Base-by-base conservation (phyloP, 1,284 basidiomycete genomes). In the Tetrapyrgos nigripes region DNA sequence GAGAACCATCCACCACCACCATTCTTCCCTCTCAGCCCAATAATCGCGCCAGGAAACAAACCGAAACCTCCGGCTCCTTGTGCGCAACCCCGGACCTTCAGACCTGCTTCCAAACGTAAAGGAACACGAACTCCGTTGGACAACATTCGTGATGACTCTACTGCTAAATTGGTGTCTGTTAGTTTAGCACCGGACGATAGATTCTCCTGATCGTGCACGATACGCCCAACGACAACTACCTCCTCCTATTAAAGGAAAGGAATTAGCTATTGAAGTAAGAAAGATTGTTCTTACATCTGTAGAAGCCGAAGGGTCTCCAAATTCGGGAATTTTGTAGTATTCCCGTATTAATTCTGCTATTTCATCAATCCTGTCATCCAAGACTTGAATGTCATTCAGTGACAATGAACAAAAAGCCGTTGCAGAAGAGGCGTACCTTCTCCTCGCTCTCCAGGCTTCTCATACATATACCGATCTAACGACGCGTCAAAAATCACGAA, bases 381-480 rank as follows among this genome's bases (percentile, higher is more conserved):
- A 83, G 17, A 79, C 92, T 93, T 57, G 28, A 5, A 21, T 27
- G n/a, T 57, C 24, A 54, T 49, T 14, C 21, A 29, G 55, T 46
- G 14, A 53, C 14, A 43, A 43, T 48, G 28, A 37, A 2, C 23
- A 47, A 29, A 51, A n/a, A 50, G 4, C 17, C 21, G 31, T 8
- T n/a, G 28, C 23, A 27, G 24, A 45, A 46, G 27, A 33, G 23
- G 64, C 74, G 59, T 67, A 93, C 93, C 86, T 80, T 91, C 89
- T 62, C 92, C 89, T 33, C 94, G 81, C 67, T 92, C 91, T 1
- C 86, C 85, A 19, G 92, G 80, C 75, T 93, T 94, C 73, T 97
- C 94, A 69, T 92, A 94, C 94, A 97, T 96, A 73, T 97, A 97
- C 28, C 91, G 86, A 77, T 96, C 92, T 94, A 62, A 29, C 40